These are phyloP conservation scores for Fagus crenata DNA, from an alignment of 306 rosid genomes.

Conservation along the genomic window DNA sequence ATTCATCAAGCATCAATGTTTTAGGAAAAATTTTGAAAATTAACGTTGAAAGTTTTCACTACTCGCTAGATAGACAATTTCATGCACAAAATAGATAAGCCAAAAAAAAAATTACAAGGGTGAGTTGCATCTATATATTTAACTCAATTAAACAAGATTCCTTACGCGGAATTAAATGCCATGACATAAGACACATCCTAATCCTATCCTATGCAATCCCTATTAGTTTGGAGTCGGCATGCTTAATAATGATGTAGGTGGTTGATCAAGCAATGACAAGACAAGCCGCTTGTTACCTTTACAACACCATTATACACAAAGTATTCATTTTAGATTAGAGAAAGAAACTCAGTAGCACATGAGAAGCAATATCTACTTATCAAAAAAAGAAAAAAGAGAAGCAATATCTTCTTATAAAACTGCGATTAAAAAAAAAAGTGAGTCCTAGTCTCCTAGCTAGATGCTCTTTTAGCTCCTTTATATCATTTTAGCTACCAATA, in stretches of 20 bases:
- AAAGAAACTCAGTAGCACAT: slow-evolving; percentile 27
- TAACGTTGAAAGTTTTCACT: too few relatives aligned
- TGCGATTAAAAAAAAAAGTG: not conserved
- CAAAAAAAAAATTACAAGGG: too few relatives aligned
- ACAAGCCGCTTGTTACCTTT: slow-evolving; percentile 29
- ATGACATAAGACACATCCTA: not conserved
- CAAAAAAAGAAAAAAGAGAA: not conserved
- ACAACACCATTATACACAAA: slow-evolving; percentile 6
- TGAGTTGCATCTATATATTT: too few relatives aligned
- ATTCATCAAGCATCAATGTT: not conserved
- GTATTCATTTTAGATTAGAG: not conserved
- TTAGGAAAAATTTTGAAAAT: too few relatives aligned
- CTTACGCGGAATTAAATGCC: not conserved
- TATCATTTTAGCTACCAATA: too few relatives aligned
- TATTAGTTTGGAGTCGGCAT: slow-evolving; percentile 39
- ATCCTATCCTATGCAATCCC: slow-evolving; percentile 9
- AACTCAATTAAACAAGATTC: too few relatives aligned
- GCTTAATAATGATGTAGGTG: slow-evolving; percentile 32
- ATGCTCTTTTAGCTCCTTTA: too few relatives aligned
- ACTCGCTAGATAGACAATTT: not conserved
- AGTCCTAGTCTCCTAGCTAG: not conserved
- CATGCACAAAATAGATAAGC: too few relatives aligned
- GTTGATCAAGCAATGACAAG: slow-evolving; percentile 29
- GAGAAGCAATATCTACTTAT: slow-evolving; percentile 18
- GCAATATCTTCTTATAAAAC: not conserved